Conservation (phyloP, 495 filamentous ascomycete genomes). For the Penicillium subrubescens region DNA sequence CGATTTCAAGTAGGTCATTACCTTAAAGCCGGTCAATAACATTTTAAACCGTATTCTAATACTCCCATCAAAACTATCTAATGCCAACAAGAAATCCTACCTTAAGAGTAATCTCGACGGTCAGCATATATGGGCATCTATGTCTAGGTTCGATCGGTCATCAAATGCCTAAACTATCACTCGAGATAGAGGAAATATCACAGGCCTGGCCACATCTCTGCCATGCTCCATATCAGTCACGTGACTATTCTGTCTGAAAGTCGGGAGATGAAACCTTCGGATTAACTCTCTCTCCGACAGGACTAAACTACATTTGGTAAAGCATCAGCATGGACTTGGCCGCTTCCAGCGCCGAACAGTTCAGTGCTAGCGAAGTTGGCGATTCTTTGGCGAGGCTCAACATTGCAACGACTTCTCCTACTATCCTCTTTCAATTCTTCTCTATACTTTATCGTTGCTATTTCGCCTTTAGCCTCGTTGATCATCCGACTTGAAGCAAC, state of each 20-base stretch:
- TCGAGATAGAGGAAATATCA: too few relatives aligned
- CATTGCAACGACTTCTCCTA: background rate
- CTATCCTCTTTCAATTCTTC: background rate
- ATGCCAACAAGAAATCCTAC: background rate
- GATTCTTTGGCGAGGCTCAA: conserved; percentile 8
- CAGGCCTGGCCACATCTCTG: too few relatives aligned
- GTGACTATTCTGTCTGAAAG: background rate
- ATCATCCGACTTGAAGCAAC: background rate
- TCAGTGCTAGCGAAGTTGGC: conserved; percentile 4
- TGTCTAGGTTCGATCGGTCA: too few relatives aligned
- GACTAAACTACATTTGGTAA: conserved; percentile 32
- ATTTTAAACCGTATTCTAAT: background rate
- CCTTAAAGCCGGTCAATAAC: background rate
- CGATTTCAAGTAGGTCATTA: background rate
- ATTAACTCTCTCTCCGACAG: conserved; percentile 14
- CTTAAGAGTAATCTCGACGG: background rate
- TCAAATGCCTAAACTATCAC: too few relatives aligned
- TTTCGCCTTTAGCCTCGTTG: background rate
- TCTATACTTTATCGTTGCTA: background rate
- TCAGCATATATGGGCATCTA: too few relatives aligned
- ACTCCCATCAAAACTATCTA: background rate
- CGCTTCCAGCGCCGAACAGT: conserved; percentile 21
- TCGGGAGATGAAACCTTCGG: background rate
- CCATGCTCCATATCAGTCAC: background rate
- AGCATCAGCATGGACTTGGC: conserved; percentile 38